Evolutionary conservation across 2,329 filamentous ascomycete genomes (phyloP), one percentile per base, ranked within the genome.

Genomic region (Cytospora piceicola): DNA sequence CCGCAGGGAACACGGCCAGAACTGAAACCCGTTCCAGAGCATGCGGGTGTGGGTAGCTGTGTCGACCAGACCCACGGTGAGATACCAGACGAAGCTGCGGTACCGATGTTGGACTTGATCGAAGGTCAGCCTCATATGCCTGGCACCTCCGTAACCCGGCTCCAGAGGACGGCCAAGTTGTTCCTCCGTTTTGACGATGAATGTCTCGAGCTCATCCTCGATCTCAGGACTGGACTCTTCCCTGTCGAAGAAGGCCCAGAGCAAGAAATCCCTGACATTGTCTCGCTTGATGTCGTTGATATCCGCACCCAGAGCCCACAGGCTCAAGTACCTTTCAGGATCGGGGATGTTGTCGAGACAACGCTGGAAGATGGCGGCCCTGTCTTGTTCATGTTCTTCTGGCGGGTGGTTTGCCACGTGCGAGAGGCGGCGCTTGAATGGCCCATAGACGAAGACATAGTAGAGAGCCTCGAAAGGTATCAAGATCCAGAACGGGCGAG

Each of bases 231-330:
- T 55, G 34, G 30, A 36, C n/a, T 49, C 22, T 22, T 56, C 46
- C 32, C 70, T 71, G 57, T 89, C 87, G 66, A 89, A 85, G 71
- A 92, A 87, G 1, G 85, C 88, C 90, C 90, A 92, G 11, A 84
- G 78, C 27, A 90, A 74, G 70, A 90, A 91, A 68, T 90, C 86
- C 69, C 81, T 82, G 61, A 91, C 75, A 71, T 92, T 90, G n/a
- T 91, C 88, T n/a, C 83, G 79, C 54, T 82, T 80, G 63, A 92
- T 86, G 39, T 89, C 86, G 22, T 78, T 74, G 1, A 79, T 65
- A 12, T 82, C 78, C 1, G 88, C 85, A 36, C 84, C 85, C n/a
- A 87, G 78, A 69, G 91, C 91, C 90, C 90, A 92, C 67, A 81
- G 80, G 58, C 77, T 80, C 52, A 92, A 69, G 71, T 90, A 92